Percentiles rank a stretch among this genome's conserved stretches.
Evolutionary conservation across 192 early-diverging fungal genomes (phyloP).

Genomic region (Rhizophagus sp.): DNA sequence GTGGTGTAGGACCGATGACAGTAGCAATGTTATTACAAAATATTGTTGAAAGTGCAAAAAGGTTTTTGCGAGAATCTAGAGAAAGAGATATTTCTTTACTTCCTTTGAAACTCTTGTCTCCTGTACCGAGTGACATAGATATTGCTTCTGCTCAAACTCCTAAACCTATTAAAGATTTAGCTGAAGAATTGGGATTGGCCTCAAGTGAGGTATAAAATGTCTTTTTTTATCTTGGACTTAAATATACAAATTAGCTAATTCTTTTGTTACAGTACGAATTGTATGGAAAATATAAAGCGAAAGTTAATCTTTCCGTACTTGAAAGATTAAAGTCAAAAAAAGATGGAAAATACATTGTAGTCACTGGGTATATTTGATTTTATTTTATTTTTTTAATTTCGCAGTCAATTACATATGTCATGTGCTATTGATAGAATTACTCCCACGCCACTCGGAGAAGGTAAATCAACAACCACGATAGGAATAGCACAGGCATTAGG

Average conservation of each 20-base stretch:
- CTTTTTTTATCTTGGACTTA: not conserved
- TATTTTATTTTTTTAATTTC: not conserved
- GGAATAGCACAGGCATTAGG: conserved; percentile 96
- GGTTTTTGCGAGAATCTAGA: conserved; percentile 61
- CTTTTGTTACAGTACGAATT: conserved; percentile 63
- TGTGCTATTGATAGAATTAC: conserved; percentile 66
- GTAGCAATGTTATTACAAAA: conserved; percentile 97
- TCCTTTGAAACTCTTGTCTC: conserved; percentile 63
- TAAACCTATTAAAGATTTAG: conserved; percentile 78
- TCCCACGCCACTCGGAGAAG: conserved; percentile 97
- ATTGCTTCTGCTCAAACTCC: conserved; percentile 90
- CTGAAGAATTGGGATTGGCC: conserved; percentile 81
- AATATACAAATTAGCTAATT: not conserved
- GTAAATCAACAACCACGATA: conserved; percentile 97
- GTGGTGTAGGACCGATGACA: conserved; percentile 99
- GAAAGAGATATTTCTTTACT: conserved; percentile 54
- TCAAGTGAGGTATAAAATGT: conserved; percentile 55
- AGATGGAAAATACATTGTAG: conserved; percentile 91
- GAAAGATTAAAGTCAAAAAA: conserved; percentile 77
- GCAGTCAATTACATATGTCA: no score
- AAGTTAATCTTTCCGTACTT: conserved; percentile 80
- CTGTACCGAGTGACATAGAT: conserved; percentile 94
- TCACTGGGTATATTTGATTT: conserved; percentile 68
- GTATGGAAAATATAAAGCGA: conserved; percentile 89
- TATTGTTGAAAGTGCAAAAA: conserved; percentile 75